Evolutionary conservation across 1,284 basidiomycete genomes (phyloP).

Genomic region (Moniliophthora roreri): DNA sequence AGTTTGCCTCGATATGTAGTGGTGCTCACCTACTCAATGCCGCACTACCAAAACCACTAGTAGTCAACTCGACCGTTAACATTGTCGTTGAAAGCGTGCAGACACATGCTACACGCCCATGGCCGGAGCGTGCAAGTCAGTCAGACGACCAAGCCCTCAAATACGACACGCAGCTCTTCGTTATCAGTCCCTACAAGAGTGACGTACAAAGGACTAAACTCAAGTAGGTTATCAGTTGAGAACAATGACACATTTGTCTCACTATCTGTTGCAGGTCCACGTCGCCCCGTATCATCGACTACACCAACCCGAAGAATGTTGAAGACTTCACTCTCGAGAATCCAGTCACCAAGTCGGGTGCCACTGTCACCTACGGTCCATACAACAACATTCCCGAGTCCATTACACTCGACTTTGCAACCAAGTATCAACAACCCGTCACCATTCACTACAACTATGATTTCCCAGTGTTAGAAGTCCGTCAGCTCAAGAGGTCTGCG

Average conservation of each 20-base stretch:
- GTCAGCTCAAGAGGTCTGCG: conserved; percentile 71
- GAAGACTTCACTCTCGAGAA: conserved; percentile 56
- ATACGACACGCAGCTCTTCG: conserved; percentile 73
- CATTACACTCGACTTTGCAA: conserved; percentile 51
- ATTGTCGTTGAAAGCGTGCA: conserved; percentile 77
- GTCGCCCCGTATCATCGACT: conserved; percentile 65
- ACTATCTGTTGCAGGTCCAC: conserved; percentile 50
- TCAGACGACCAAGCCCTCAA: conserved; percentile 79
- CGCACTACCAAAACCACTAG: conserved; percentile 37
- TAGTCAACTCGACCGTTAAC: conserved; percentile 57
- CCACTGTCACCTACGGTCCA: conserved; percentile 87
- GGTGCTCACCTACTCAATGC: conserved; percentile 47
- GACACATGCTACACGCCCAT: conserved; percentile 74
- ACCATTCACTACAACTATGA: conserved; percentile 82
- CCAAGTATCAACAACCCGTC: conserved; percentile 63
- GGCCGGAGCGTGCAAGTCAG: conserved; percentile 76
- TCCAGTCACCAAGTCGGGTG: conserved; percentile 72
- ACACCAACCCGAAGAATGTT: conserved; percentile 60
- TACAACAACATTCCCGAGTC: conserved; percentile 75
- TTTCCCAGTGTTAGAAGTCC: conserved; percentile 77
- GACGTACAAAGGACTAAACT: conserved; percentile 83
- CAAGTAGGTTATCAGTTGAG: conserved; percentile 48
- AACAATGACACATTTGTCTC: conserved; percentile 9
- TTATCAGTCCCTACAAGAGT: conserved; percentile 85
- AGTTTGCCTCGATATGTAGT: conserved; percentile 24